A percentile compares a stretch with the other conserved stretches of the same genome.
These are phyloP conservation scores for Mycena chlorophos DNA, from an alignment of 768 basidiomycete genomes.

Conservation along the genomic window DNA sequence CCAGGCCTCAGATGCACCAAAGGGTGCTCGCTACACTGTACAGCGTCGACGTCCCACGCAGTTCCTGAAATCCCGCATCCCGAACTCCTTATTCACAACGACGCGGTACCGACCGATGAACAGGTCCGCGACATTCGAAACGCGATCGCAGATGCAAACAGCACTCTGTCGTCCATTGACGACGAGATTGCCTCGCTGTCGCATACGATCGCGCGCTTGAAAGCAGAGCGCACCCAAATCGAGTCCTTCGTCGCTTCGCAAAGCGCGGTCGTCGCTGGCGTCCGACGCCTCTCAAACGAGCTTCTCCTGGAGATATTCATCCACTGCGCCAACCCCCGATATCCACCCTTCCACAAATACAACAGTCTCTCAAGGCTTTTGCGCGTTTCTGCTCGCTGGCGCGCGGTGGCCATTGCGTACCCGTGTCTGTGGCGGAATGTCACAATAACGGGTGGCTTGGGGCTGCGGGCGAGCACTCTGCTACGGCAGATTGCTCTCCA, in stretches of 20 bases:
- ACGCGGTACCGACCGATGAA: background rate
- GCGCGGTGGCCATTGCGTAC: background rate
- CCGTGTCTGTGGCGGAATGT: background rate
- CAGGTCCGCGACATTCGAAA: background rate
- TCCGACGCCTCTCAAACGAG: background rate
- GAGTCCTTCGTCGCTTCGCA: background rate
- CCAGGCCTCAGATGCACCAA: background rate
- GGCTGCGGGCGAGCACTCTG: background rate
- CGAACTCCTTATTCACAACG: background rate
- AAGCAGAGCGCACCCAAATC: background rate
- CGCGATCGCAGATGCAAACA: background rate
- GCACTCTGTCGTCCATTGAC: background rate
- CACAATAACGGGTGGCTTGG: background rate
- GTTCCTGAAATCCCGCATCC: background rate
- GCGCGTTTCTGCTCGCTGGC: constrained; percentile 1
- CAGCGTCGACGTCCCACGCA: background rate
- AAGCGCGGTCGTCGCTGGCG: background rate
- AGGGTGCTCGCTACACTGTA: background rate
- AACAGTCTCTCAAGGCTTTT: background rate
- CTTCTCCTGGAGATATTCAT: background rate
- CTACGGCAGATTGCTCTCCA: background rate
- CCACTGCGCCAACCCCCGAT: background rate
- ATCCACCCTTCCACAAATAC: constrained; percentile 1
- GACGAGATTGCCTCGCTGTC: background rate
- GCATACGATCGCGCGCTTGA: background rate